Base-by-base conservation (phyloP, 1,139 yeast genomes). In the Lodderomyces oxycetoniae region DNA sequence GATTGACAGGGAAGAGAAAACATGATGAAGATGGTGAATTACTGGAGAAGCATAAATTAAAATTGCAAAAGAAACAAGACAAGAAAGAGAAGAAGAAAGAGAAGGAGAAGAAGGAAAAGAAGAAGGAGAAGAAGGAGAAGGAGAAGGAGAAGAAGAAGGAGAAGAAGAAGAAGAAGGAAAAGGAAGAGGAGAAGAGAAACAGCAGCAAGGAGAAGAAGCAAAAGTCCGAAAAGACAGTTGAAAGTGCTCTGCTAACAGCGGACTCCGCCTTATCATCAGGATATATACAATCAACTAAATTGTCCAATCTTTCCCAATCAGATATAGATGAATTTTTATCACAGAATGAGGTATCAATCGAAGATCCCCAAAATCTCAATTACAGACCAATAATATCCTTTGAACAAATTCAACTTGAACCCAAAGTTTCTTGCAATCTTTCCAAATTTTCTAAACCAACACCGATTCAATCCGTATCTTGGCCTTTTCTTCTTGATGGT, bases 401-500 rank as follows among this genome's bases (percentile, higher is more conserved):
- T 49, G 67, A 71, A 30, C 77, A 82, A 34, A 67, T 91, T 21
- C 42, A 55, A 4, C 71, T 89, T 35, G 73, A 78, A 42, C 45
- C 74, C 2, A 64, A 71, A 37, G 74, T 89, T 41, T 71, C 71
- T 42, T 52, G 66, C 9, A 77, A 74, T 32, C 68, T 89, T 32
- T 59, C 76, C 26, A 76, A 77, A 48, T 91, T 86, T 63, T 82
- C 87, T 20, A 79, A 77, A 48, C 99, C 98, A 37, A 89, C 97
- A 4, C 97, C 98, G 22, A 91, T 91, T 50, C 99, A 91, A 65
- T 77, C 95, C n/a, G 89, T 80, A 22, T 76, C 97, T 9, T 91
- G 98, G 98, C 99, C 99, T 44, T 88, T 77, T 53, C 64, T 93
- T 35, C 65, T 91, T 35, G 63, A 77, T 22, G 84, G 85, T 13